phyloP scores from a whole-genome alignment of 129 eudicot genomes.

The Ambrosia artemisiifolia region DNA sequence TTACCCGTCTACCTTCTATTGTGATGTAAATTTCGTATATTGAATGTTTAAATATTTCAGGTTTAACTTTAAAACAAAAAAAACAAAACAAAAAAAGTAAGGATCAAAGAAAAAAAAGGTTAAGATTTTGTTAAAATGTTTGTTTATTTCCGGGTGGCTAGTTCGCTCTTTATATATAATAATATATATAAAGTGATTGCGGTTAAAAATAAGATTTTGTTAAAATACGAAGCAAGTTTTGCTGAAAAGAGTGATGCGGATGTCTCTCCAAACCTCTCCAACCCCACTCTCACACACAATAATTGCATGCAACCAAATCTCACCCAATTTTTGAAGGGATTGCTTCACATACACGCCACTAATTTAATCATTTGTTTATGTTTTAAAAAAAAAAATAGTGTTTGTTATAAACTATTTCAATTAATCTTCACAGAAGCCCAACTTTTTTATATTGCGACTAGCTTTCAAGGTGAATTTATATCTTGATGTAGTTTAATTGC shows the following conservation, averaged over 20 bases:
- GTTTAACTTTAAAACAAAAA: no score
- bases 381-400: background rate
- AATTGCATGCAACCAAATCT: slow-evolving; percentile 25
- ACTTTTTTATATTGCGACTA: background rate
- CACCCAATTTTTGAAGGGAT: slow-evolving; percentile 12
- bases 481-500: background rate
- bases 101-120: no score
- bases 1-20: no score
- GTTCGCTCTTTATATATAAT: no score
- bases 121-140: no score
- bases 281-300: slow-evolving; percentile 16
- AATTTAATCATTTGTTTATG: background rate
- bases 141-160: no score
- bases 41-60: no score
- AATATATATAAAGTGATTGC: background rate
- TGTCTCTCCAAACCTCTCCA: slow-evolving; percentile 27
- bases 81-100: no score
- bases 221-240: slow-evolving; percentile 22
- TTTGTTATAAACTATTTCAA: background rate
- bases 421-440: background rate
- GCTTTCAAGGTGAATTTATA: background rate
- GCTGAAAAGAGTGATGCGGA: slow-evolving; percentile 26
- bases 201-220: background rate
- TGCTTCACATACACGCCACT: slow-evolving; percentile 12
- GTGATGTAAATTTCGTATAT: no score